Conservation (phyloP, 2,329 filamentous ascomycete genomes). For the Cladosporium sp. region DNA sequence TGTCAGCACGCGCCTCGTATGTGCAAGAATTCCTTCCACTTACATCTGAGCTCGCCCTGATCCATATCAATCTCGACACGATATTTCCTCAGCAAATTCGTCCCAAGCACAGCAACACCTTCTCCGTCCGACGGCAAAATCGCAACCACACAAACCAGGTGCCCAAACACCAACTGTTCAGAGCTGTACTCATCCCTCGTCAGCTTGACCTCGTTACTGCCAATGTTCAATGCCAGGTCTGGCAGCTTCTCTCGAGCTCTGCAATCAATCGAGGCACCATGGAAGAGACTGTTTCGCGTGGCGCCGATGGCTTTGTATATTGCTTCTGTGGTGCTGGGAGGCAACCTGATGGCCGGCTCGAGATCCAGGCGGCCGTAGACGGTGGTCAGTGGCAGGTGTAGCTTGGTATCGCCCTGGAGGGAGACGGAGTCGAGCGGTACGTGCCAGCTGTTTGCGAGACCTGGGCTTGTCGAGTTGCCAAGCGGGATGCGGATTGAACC, state of each 20-base stretch:
- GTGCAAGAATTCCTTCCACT: neutral
- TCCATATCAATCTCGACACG: conserved; percentile 7
- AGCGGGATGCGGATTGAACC: neutral
- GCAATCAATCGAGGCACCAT: conserved; percentile 9
- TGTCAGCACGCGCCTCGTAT: neutral
- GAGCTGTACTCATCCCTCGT: conserved; percentile 11
- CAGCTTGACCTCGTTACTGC: neutral
- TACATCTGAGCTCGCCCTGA: conserved; percentile 7
- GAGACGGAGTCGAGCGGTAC: conserved; percentile 3
- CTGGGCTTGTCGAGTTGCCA: neutral
- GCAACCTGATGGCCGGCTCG: conserved; percentile 1
- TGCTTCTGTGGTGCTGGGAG: neutral
- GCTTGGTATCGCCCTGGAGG: neutral
- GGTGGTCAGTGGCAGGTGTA: neutral
- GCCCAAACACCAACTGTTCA: conserved; percentile 5
- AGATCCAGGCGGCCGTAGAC: conserved; percentile 3
- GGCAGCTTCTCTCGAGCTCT: neutral
- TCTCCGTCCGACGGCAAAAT: conserved; percentile 5
- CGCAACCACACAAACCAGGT: conserved; percentile 1
- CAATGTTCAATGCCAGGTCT: conserved; percentile 6
- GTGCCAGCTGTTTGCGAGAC: neutral
- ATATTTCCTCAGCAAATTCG: conserved; percentile 1
- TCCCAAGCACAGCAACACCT: conserved; percentile 6
- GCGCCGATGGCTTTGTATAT: conserved; percentile 8
- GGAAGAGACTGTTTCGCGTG: neutral